Evolutionary conservation across 495 filamentous ascomycete genomes (phyloP).

Genomic region (Amphirosellinia nigrospora): DNA sequence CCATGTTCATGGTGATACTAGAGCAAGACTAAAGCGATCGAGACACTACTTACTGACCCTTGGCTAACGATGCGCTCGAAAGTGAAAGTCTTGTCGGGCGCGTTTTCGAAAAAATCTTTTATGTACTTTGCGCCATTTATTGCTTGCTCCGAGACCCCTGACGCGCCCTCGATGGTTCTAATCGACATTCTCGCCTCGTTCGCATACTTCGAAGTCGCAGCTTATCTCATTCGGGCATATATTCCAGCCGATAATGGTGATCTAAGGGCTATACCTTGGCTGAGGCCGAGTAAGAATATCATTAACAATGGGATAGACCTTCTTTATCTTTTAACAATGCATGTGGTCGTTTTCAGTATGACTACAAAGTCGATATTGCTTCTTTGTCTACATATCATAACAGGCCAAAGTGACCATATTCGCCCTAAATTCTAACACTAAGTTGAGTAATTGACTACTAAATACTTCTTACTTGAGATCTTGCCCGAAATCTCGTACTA

Average conservation of each 20-base stretch:
- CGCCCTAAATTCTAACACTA: not conserved
- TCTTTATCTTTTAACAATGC: not conserved
- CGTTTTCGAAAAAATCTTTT: not conserved
- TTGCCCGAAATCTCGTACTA: not conserved
- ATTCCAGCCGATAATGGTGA: not conserved
- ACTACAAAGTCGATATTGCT: no score
- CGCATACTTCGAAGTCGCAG: not conserved
- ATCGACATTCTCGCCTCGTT: not conserved
- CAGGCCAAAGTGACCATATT: not conserved
- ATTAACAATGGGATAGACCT: not conserved
- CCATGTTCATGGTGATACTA: not conserved
- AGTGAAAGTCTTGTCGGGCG: not conserved
- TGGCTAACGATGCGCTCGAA: constrained; percentile 13
- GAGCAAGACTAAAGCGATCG: not conserved
- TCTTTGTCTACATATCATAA: not conserved
- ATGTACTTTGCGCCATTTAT: not conserved
- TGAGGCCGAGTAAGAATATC: not conserved
- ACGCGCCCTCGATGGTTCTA: not conserved
- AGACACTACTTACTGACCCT: constrained; percentile 3
- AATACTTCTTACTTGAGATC: not conserved
- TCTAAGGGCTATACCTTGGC: not conserved
- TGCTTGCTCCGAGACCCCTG: constrained; percentile 3
- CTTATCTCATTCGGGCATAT: not conserved
- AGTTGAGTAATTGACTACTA: not conserved
- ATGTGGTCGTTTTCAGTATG: not conserved